phyloP scores from a whole-genome alignment of 2,329 filamentous ascomycete species.

The Stachybotrys elegans region DNA sequence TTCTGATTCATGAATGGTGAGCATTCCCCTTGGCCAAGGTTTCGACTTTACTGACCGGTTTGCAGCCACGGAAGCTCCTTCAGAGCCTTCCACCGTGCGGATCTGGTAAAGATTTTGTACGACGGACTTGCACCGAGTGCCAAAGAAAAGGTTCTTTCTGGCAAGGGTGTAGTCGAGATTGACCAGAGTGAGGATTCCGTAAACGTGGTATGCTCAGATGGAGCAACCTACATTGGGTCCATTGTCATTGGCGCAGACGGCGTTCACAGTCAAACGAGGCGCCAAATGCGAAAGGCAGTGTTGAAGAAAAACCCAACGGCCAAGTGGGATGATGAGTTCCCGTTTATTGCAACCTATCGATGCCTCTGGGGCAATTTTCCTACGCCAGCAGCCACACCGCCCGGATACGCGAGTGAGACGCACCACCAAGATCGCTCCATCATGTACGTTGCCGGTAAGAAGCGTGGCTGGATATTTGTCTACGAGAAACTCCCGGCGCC shows the following conservation, averaged over 20 bases:
- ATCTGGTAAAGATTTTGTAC: neutral
- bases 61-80: conserved; percentile 19
- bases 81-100: neutral
- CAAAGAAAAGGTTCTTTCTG: neutral
- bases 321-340: too few species aligned
- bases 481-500: conserved; percentile 23
- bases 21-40: neutral
- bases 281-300: conserved; percentile 20
- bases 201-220: conserved; percentile 24
- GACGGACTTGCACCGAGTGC: neutral
- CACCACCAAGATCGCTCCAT: conserved; percentile 17
- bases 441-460: conserved; percentile 22
- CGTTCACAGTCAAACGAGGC: conserved; percentile 28
- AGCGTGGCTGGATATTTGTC: conserved; percentile 25
- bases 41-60: neutral
- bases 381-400: too few species aligned
- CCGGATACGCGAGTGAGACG: too few species aligned
- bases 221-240: conserved; percentile 23
- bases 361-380: too few species aligned
- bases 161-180: neutral
- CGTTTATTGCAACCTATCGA: too few species aligned
- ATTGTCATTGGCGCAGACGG: conserved; percentile 36
- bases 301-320: too few species aligned
- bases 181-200: conserved; percentile 13
- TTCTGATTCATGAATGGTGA: neutral